These are phyloP conservation scores for Tuber borchii DNA, from an alignment of 495 filamentous ascomycete genomes.

Conservation along the genomic window DNA sequence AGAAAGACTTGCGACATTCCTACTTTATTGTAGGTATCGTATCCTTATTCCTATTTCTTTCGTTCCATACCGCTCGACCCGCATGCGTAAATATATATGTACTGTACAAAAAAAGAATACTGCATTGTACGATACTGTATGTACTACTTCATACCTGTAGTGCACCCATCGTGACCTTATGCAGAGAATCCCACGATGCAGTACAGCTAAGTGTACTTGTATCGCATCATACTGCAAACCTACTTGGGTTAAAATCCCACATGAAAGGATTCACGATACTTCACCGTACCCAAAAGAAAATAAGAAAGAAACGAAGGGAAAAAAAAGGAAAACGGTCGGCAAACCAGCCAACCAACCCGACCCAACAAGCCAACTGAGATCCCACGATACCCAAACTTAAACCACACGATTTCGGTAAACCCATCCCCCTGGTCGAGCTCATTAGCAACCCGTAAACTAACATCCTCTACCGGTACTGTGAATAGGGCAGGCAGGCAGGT, in stretches of 20 bases:
- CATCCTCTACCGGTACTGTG: neutral
- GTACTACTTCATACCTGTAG: neutral
- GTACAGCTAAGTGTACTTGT: neutral
- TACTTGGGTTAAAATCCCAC: neutral
- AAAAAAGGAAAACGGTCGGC: neutral
- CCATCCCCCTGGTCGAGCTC: neutral
- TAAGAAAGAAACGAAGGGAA: neutral
- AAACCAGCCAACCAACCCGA: neutral
- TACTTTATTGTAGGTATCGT: neutral
- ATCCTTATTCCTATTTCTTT: neutral
- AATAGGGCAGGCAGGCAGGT: neutral
- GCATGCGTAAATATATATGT: neutral
- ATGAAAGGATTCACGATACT: neutral
- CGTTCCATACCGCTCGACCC: neutral
- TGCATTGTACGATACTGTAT: neutral
- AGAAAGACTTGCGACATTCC: neutral
- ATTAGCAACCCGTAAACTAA: neutral
- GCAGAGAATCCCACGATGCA: neutral
- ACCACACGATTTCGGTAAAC: slow-evolving; percentile 1
- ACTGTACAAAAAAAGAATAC: neutral
- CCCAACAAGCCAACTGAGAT: neutral
- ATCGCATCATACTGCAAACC: neutral
- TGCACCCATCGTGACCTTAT: neutral
- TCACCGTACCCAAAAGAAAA: neutral
- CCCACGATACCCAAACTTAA: neutral